Evolutionary conservation across 129 eudicot species (phyloP).

Genomic region (Chrysanthemum lavandulifolium): DNA sequence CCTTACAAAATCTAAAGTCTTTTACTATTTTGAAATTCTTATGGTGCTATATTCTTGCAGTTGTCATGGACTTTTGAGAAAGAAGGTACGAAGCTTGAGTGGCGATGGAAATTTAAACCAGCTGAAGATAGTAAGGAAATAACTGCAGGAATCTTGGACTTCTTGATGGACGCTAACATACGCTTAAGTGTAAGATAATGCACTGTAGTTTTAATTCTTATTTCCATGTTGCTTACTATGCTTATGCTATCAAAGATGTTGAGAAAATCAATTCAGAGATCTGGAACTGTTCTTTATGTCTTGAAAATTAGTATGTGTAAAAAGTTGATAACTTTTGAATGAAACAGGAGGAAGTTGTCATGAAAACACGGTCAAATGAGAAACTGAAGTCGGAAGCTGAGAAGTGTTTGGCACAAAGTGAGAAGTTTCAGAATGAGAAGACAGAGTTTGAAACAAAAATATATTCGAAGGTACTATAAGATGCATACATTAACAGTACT

Average conservation of each 20-base stretch:
- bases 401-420: constrained; percentile 80
- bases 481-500: constrained; percentile 78
- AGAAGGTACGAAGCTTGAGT: constrained; percentile 86
- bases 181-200: constrained; percentile 63
- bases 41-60: constrained; percentile 39
- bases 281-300: not conserved
- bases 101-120: constrained; percentile 89
- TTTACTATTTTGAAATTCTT: not conserved
- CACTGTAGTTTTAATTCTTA: constrained; percentile 5
- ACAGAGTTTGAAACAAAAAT: constrained; percentile 76
- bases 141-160: constrained; percentile 61
- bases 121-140: constrained; percentile 52
- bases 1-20: too few species aligned
- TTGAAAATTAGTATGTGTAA: not conserved
- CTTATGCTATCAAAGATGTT: too few species aligned
- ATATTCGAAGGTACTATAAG: constrained; percentile 81
- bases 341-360: constrained; percentile 80
- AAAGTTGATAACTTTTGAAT: constrained; percentile 14
- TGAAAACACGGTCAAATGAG: constrained; percentile 60
- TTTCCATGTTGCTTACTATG: constrained; percentile 6
- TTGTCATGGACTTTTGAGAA: constrained; percentile 87
- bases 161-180: constrained; percentile 81
- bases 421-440: constrained; percentile 73
- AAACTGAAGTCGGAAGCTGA: constrained; percentile 78
- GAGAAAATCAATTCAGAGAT: too few species aligned